Percentiles rank a stretch among this genome's conserved stretches.
Conservation (phyloP, 305 asterid species). For the Stenogyne calaminthoides region DNA sequence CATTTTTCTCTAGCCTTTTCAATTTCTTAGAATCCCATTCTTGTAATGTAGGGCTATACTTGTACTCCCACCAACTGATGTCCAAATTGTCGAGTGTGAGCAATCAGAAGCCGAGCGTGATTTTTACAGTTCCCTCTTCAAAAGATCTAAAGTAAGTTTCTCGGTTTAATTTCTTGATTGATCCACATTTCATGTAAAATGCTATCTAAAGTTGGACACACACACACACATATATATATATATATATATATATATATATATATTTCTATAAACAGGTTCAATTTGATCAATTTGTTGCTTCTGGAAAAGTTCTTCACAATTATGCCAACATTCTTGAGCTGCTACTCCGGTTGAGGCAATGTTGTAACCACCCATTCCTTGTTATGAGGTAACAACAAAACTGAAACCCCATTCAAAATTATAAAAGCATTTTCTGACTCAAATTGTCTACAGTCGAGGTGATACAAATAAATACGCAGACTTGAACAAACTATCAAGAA, state of each 20-base stretch:
- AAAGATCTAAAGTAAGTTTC: conserved; percentile 69
- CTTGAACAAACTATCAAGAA: conserved; percentile 64
- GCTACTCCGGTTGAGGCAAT: conserved; percentile 80
- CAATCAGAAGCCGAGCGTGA: conserved; percentile 74
- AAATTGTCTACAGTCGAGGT: conserved; percentile 54
- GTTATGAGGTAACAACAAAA: conserved; percentile 65
- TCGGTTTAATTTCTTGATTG: background rate
- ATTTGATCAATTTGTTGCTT: conserved; percentile 82
- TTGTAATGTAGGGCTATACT: conserved; percentile 64
- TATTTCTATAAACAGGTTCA: conserved; percentile 53
- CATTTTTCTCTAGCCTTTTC: background rate
- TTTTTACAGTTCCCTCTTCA: conserved; percentile 77
- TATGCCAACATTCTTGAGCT: conserved; percentile 83
- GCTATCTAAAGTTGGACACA: background rate
- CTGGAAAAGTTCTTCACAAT: conserved; percentile 88
- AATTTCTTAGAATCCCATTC: background rate
- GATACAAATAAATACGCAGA: conserved; percentile 63
- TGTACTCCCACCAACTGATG: conserved; percentile 84
- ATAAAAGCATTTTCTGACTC: conserved; percentile 13
- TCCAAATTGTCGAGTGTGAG: conserved; percentile 62
- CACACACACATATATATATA: too few species aligned
- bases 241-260: too few species aligned
- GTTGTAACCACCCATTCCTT: conserved; percentile 89
- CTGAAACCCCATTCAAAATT: background rate
- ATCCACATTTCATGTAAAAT: background rate